phyloP scores from a whole-genome alignment of 2,329 filamentous ascomycete species.

The Paecilomyces sp. region DNA sequence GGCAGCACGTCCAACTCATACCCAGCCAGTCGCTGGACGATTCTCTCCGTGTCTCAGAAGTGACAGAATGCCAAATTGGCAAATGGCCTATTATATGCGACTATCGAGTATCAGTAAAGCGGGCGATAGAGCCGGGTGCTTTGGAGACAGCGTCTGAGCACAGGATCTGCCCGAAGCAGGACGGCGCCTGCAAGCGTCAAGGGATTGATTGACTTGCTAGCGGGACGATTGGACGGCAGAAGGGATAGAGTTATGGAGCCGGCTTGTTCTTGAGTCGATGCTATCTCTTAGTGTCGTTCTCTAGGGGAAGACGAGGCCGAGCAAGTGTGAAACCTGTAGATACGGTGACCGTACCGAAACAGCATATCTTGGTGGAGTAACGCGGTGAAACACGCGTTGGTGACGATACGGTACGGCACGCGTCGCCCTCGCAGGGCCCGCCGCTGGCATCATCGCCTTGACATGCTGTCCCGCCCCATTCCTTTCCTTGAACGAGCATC shows the following conservation, averaged over 20 bases:
- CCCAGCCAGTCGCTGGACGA: neutral
- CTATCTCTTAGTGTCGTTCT: neutral
- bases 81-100: neutral
- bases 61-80: neutral
- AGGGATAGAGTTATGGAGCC: neutral
- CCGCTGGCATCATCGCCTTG: neutral
- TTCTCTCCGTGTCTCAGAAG: neutral
- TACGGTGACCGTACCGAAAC: neutral
- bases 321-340: neutral
- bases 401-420: neutral
- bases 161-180: neutral
- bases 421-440: neutral
- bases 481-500: neutral
- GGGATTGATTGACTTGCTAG: neutral
- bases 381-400: neutral
- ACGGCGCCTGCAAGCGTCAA: neutral
- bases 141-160: neutral
- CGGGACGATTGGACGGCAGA: neutral
- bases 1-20: neutral
- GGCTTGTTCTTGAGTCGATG: neutral
- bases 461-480: neutral
- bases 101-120: neutral
- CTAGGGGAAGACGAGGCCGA: neutral
- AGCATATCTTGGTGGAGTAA: neutral
- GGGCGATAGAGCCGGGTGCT: neutral